Evolutionary conservation across 805 yeast species (phyloP).

Genomic region (Suhomyces sp.): DNA sequence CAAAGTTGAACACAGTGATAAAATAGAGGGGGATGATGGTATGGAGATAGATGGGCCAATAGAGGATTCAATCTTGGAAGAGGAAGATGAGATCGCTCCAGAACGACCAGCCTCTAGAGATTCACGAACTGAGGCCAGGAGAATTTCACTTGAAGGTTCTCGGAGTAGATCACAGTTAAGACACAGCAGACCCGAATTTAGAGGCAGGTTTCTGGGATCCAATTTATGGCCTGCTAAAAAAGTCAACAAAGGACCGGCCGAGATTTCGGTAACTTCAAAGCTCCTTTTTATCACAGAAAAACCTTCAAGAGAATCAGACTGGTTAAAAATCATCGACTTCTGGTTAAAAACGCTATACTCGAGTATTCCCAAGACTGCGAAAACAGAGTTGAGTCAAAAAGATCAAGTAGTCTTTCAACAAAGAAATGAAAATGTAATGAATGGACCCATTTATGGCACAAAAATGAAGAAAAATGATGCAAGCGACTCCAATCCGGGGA

Average conservation of each 20-base stretch:
- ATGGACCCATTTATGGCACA: not conserved
- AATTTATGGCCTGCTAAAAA: no score
- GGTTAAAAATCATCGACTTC: slow-evolving; percentile 11
- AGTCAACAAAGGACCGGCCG: no score
- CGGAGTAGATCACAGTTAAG: not conserved
- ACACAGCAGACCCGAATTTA: not conserved
- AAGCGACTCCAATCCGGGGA: slow-evolving; percentile 6
- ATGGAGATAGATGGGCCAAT: slow-evolving; percentile 14
- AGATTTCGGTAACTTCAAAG: slow-evolving; percentile 1
- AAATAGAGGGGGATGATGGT: not conserved
- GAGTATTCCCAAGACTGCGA: slow-evolving; percentile 29
- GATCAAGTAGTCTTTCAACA: slow-evolving; percentile 37
- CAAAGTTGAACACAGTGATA: not conserved
- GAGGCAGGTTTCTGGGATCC: not conserved
- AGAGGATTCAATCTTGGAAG: not conserved
- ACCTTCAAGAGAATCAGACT: slow-evolving; percentile 4
- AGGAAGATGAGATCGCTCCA: not conserved
- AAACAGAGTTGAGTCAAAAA: slow-evolving; percentile 30
- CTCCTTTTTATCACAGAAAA: slow-evolving; percentile 11
- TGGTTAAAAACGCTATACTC: slow-evolving; percentile 22
- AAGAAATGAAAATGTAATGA: slow-evolving; percentile 19
- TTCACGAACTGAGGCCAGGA: not conserved
- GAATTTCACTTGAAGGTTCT: no score
- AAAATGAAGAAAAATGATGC: slow-evolving; percentile 6
- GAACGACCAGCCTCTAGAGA: no score